These are phyloP conservation scores for Penicillium sp. DNA, from an alignment of 2,329 filamentous ascomycete species.

Conservation along the genomic window DNA sequence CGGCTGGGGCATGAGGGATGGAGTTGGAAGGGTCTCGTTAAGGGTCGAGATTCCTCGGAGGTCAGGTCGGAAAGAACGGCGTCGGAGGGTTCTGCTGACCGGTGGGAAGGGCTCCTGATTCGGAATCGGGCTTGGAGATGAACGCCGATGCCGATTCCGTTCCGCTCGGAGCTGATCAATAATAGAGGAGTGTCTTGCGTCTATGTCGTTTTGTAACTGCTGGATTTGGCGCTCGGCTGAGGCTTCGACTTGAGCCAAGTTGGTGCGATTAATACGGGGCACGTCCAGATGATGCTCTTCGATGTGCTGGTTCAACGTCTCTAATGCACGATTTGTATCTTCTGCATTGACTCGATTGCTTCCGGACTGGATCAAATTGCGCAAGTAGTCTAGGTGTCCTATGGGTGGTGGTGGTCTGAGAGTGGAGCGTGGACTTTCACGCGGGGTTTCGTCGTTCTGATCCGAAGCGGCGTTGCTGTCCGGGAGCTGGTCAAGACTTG, in stretches of 20 bases:
- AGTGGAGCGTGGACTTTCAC: conserved; percentile 1
- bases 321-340: conserved; percentile 15
- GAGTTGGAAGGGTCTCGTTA: conserved; percentile 21
- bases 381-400: conserved; percentile 25
- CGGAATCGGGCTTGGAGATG: conserved; percentile 10
- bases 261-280: conserved; percentile 17
- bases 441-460: not conserved
- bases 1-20: conserved; percentile 28
- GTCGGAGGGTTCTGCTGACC: conserved; percentile 9
- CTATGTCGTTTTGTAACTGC: not conserved
- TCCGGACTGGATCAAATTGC: conserved; percentile 39
- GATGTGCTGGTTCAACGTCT: not conserved
- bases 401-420: conserved; percentile 3
- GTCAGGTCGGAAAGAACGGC: conserved; percentile 13
- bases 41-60: conserved; percentile 2
- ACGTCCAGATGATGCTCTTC: not conserved
- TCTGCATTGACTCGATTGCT: conserved; percentile 31
- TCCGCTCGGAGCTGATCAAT: not conserved
- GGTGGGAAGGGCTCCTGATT: conserved; percentile 7
- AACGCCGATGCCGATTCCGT: not conserved
- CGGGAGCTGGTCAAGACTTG: not conserved
- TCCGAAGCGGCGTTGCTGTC: not conserved
- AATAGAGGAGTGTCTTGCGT: not conserved
- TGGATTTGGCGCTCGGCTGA: conserved; percentile 27
- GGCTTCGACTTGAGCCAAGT: conserved; percentile 27